Base-by-base conservation (phyloP, 2,329 filamentous ascomycete genomes). In the Penicillium carneum region DNA sequence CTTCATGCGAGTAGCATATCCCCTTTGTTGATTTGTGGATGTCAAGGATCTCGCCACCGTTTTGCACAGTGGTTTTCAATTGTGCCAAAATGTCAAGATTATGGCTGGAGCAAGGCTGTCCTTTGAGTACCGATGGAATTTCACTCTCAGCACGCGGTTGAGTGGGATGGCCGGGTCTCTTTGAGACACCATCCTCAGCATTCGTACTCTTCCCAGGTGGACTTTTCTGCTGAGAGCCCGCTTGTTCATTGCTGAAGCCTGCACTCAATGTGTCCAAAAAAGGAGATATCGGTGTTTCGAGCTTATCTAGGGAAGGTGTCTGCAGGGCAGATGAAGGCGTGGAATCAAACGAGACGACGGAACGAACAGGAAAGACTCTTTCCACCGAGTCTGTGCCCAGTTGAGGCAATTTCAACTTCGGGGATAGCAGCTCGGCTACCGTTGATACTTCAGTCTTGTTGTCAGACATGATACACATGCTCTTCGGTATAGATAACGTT, bases 301-400 rank as follows among this genome's bases (percentile, higher is more conserved):
- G 48, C 16, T 61, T 71, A 16, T 72, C 70, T 1, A 70, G 36
- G 0, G 71, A 68, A n/a, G 70, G 70, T 12, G 69, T 72, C 10
- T 65, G 70, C 2, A 67, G 45, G 2, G 66, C 61, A 10, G 71
- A 71, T 4, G 71, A 72, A 9, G 67, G 59, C 4, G 51, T 67
- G 9, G 86, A 86, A 69, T 91, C 87, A 41, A 93, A 86, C 11
- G 87, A 90, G 36, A 94, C 82, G 43, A 91, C 88, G 12, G 90
- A 93, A 50, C 90, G 86, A 34, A 94, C 90, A 16, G 91, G 91
- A 59, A 91, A 94, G n/a, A 94, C 89, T 52, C 90, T 85, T 71
- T 93, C 84, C 38, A 80, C 67, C 2, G 71, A 69, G 6, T 72
- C 71, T 11, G 68, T 71, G 46, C 73, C 72, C 14, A 77, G 54